phyloP scores from a whole-genome alignment of 1,139 yeast species.

The Yamadazyma triangularis region DNA sequence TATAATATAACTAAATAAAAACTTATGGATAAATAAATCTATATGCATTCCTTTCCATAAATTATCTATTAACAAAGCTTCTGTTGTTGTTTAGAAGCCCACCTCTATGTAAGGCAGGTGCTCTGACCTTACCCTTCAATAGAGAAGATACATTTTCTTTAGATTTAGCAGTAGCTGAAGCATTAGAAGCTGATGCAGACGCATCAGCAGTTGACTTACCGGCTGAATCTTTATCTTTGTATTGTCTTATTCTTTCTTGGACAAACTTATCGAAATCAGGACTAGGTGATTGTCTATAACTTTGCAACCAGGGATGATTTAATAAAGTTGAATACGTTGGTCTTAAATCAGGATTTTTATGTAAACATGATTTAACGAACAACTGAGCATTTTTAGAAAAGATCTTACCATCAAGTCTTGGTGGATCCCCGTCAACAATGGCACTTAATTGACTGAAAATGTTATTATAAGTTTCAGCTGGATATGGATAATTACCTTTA shows the following conservation, averaged over 20 bases:
- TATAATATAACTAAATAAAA: no score
- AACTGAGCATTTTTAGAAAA: conserved; percentile 76
- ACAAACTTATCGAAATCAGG: conserved; percentile 33
- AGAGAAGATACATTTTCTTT: conserved; percentile 34
- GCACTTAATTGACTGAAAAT: conserved; percentile 92
- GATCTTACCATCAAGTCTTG: conserved; percentile 49
- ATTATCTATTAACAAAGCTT: conserved; percentile 7
- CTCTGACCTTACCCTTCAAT: conserved; percentile 34
- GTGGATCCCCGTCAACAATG: conserved; percentile 95
- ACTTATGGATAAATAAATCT: neutral
- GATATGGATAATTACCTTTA: conserved; percentile 89
- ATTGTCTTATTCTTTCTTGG: conserved; percentile 26
- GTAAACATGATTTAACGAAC: conserved; percentile 76
- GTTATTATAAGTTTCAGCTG: conserved; percentile 86
- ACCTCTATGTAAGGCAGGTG: conserved; percentile 43
- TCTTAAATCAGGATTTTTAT: conserved; percentile 74
- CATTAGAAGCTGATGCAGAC: neutral
- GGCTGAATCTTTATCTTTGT: conserved; percentile 6
- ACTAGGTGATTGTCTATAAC: conserved; percentile 30
- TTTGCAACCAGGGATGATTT: conserved; percentile 77
- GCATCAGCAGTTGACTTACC: conserved; percentile 8
- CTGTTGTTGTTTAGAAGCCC: conserved; percentile 19
- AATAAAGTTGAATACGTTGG: conserved; percentile 78
- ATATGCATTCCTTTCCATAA: neutral
- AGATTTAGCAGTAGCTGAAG: no score